phyloP scores from a whole-genome alignment of 1,139 yeast species.

The Blastobotrys indianensis region DNA sequence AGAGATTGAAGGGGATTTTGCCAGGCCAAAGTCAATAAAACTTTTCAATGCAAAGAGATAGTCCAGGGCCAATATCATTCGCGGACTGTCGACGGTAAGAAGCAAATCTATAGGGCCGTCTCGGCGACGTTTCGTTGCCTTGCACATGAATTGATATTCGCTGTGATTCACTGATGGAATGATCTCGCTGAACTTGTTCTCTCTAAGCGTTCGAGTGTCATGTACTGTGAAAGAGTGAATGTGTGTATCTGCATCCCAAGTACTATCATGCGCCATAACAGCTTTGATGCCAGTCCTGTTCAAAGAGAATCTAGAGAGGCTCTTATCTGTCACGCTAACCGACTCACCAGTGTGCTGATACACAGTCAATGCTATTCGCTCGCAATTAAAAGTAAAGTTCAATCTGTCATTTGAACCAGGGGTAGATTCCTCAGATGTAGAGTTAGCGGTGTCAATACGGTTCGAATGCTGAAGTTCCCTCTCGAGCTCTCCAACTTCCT shows the following conservation, averaged over 20 bases:
- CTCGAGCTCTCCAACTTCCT: conserved; percentile 52
- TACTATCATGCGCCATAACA: conserved; percentile 48
- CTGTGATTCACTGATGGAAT: conserved; percentile 65
- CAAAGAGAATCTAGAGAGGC: conserved; percentile 60
- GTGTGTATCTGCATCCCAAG: conserved; percentile 54
- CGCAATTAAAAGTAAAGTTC: conserved; percentile 44
- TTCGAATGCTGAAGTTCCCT: conserved; percentile 27
- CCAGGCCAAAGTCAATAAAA: conserved; percentile 47
- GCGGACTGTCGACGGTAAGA: conserved; percentile 74
- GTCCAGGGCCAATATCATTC: conserved; percentile 75
- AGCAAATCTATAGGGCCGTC: conserved; percentile 47
- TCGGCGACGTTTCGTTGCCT: conserved; percentile 27
- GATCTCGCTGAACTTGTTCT: conserved; percentile 69
- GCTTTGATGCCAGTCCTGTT: conserved; percentile 52
- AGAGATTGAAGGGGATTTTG: conserved; percentile 2
- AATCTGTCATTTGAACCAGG: conserved; percentile 18
- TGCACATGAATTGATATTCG: conserved; percentile 67
- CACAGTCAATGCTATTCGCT: conserved; percentile 58
- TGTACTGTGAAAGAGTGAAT: conserved; percentile 70
- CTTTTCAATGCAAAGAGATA: conserved; percentile 71
- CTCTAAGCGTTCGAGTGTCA: conserved; percentile 59
- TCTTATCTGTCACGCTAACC: conserved; percentile 33
- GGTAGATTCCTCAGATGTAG: conserved; percentile 5
- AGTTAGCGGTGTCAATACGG: conserved; percentile 12
- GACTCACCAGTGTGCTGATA: conserved; percentile 51